Percentiles rank a stretch among this genome's conserved stretches.
Conservation (phyloP, 768 basidiomycete species). For the Rhodocollybia butyracea region DNA sequence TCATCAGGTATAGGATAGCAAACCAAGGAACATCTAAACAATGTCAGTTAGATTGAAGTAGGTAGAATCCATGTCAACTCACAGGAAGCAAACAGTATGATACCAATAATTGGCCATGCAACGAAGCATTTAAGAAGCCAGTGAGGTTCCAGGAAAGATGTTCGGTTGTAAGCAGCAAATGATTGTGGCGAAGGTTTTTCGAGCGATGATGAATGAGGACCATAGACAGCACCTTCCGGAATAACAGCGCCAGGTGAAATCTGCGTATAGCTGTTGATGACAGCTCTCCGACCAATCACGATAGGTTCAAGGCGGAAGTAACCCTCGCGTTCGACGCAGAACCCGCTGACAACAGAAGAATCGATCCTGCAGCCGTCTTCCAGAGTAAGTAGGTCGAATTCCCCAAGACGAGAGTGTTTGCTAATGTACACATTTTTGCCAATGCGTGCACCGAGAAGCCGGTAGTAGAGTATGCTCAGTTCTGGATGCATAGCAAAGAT, state of each 20-base stretch:
- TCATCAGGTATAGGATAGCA: slow-evolving; percentile 34
- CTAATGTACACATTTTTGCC: slow-evolving; percentile 39
- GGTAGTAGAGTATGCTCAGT: slow-evolving; percentile 38
- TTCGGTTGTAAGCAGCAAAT: slow-evolving; percentile 40
- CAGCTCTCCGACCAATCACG: slow-evolving; percentile 33
- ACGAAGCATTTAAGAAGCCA: slow-evolving; percentile 31
- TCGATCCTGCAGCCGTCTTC: slow-evolving; percentile 43
- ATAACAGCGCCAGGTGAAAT: slow-evolving; percentile 39
- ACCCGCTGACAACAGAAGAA: slow-evolving; percentile 35
- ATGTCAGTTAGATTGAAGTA: background rate
- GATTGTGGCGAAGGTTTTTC: slow-evolving; percentile 33
- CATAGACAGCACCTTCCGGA: slow-evolving; percentile 34
- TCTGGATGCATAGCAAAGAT: slow-evolving; percentile 37
- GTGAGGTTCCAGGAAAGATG: slow-evolving; percentile 28
- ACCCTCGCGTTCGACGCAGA: slow-evolving; percentile 44
- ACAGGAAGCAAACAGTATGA: slow-evolving; percentile 33
- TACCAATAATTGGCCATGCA: slow-evolving; percentile 35
- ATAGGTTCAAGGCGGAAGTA: slow-evolving; percentile 38
- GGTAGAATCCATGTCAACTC: slow-evolving; percentile 1
- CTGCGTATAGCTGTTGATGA: slow-evolving; percentile 42
- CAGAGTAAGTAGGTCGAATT: slow-evolving; percentile 42
- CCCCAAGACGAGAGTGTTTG: slow-evolving; percentile 35
- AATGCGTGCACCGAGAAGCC: slow-evolving; percentile 41
- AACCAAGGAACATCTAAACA: slow-evolving; percentile 43
- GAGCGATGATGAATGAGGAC: slow-evolving; percentile 44